Percentiles rank a stretch among this genome's conserved stretches.
Conservation (phyloP, 768 basidiomycete genomes). For the Calocera cornea region DNA sequence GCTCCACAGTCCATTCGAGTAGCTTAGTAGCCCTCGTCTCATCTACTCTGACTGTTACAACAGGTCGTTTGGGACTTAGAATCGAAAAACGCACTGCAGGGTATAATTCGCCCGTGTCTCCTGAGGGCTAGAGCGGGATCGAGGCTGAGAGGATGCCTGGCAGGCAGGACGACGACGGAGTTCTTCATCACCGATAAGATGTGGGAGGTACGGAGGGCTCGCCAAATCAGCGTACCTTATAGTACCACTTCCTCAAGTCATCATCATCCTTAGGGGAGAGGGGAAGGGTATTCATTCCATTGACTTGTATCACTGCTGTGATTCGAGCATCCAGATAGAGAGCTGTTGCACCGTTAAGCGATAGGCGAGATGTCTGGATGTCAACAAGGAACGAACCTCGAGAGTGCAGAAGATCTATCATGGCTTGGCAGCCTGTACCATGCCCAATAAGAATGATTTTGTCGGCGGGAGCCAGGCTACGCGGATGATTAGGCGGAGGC, state of each 20-base stretch:
- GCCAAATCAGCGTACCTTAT: conserved; percentile 33
- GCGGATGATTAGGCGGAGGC: conserved; percentile 7
- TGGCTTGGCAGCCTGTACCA: conserved; percentile 63
- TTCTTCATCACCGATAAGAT: conserved; percentile 34
- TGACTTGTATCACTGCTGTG: conserved; percentile 62
- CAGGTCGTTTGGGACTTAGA: neutral
- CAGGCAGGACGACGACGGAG: conserved; percentile 57
- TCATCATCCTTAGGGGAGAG: conserved; percentile 41
- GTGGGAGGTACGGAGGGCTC: neutral
- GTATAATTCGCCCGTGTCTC: neutral
- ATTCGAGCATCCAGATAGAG: conserved; percentile 42
- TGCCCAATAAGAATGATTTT: conserved; percentile 75
- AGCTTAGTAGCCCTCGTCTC: neutral
- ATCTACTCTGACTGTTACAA: neutral
- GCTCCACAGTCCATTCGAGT: neutral
- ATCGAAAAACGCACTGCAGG: neutral
- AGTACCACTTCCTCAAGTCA: conserved; percentile 58
- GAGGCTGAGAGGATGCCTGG: conserved; percentile 32
- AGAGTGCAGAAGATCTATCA: conserved; percentile 59
- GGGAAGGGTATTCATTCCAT: conserved; percentile 47
- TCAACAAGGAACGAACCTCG: conserved; percentile 40
- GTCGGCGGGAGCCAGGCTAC: conserved; percentile 56
- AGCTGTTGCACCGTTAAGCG: conserved; percentile 19
- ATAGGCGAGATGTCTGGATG: neutral
- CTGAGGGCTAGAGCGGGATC: neutral